phyloP scores from a whole-genome alignment of 257 asterid species.

The Fraxinus americana region DNA sequence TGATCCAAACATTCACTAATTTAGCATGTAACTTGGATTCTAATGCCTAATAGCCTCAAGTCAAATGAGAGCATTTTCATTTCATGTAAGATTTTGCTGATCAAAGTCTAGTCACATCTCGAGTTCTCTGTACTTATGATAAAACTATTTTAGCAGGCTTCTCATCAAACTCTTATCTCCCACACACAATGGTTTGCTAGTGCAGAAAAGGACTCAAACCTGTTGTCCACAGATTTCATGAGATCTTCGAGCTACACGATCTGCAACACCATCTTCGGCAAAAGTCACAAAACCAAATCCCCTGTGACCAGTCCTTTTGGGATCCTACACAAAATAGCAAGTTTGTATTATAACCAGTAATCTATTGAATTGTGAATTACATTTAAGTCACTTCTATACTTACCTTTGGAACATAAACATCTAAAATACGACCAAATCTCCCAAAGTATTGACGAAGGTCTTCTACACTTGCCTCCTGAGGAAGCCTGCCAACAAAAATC shows the following conservation, averaged over 20 bases:
- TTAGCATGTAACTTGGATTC: background rate
- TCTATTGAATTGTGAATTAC: background rate
- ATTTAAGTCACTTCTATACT: conserved; percentile 18
- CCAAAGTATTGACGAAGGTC: conserved; percentile 96
- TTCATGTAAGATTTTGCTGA: background rate
- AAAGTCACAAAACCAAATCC: conserved; percentile 99
- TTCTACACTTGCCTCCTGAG: conserved; percentile 95
- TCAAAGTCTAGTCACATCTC: background rate
- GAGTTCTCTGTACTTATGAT: background rate
- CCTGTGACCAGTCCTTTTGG: conserved; percentile 93
- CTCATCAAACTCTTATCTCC: background rate
- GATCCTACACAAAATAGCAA: conserved; percentile 61
- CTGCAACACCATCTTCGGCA: conserved; percentile 98
- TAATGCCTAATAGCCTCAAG: background rate
- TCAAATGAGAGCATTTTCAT: background rate
- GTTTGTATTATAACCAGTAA: conserved; percentile 8
- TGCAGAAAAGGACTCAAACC: conserved; percentile 45
- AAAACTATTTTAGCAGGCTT: background rate
- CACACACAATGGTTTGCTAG: background rate
- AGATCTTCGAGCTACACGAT: conserved; percentile 91
- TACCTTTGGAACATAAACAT: conserved; percentile 97
- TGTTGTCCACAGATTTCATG: conserved; percentile 98
- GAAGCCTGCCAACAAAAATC: conserved; percentile 96
- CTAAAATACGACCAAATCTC: conserved; percentile 89
- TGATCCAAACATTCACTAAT: background rate